Evolutionary conservation across 1,139 yeast species (phyloP).

Genomic region (Sugiyamaella pinicola): DNA sequence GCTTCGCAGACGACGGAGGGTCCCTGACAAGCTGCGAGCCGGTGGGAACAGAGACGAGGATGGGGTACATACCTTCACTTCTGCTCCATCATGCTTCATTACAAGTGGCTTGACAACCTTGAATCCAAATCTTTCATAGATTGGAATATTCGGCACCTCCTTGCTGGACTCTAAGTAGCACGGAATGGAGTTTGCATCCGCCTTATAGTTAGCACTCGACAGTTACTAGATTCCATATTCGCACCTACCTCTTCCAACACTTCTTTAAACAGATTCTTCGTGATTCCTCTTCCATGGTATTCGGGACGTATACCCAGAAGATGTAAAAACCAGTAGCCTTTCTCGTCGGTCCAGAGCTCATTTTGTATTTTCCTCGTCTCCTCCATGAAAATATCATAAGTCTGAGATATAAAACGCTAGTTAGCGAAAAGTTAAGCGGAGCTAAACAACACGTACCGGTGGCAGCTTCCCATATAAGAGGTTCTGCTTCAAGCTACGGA

Average conservation of each 20-base stretch:
- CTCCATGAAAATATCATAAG: neutral
- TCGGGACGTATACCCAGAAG: slow-evolving; percentile 11
- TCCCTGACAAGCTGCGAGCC: too few species aligned
- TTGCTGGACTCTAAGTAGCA: slow-evolving; percentile 16
- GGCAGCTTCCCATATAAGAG: neutral
- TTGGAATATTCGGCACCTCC: slow-evolving; percentile 11
- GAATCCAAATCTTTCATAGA: slow-evolving; percentile 17
- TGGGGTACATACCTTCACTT: neutral
- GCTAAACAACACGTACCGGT: neutral
- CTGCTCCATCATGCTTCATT: neutral
- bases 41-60: too few species aligned
- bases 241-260: slow-evolving; percentile 13
- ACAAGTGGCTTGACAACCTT: slow-evolving; percentile 3
- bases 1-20: too few species aligned
- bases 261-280: neutral
- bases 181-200: slow-evolving; percentile 2
- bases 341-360: slow-evolving; percentile 5
- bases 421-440: neutral
- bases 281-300: slow-evolving; percentile 16
- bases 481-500: neutral
- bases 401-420: neutral
- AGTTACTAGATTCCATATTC: neutral
- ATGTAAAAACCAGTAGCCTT: slow-evolving; percentile 14
- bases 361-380: slow-evolving; percentile 1
- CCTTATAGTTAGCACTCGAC: slow-evolving; percentile 1